phyloP scores from a whole-genome alignment of 345 rosid genomes.

The Lepidium africanum region DNA sequence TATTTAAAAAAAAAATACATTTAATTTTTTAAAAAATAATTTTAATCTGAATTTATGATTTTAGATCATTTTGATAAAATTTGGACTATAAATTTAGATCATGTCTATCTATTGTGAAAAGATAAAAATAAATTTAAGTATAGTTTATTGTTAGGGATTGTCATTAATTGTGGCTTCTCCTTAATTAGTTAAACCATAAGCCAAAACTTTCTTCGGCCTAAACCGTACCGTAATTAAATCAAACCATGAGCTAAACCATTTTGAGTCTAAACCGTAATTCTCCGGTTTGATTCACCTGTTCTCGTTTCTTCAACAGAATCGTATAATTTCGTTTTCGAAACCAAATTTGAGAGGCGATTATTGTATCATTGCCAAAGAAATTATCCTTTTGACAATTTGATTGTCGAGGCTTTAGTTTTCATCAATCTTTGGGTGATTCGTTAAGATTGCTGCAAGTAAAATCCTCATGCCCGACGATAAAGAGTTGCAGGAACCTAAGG shows the following conservation, averaged over 20 bases:
- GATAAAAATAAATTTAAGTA: no score
- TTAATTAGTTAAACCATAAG: neutral
- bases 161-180: neutral
- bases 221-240: no score
- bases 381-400: neutral
- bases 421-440: neutral
- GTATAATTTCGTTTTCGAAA: neutral
- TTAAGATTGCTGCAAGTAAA: neutral
- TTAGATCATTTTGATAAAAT: no score
- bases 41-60: no score
- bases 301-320: neutral
- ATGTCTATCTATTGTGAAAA: no score
- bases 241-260: neutral
- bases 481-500: slow-evolving; percentile 30
- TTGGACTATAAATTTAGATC: no score
- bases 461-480: slow-evolving; percentile 16
- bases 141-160: no score
- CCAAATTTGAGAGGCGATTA: neutral
- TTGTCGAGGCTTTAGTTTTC: neutral
- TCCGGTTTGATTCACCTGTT: neutral
- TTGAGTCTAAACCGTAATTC: neutral
- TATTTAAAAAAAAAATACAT: no score
- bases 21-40: no score
- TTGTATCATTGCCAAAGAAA: neutral
- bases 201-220: no score